Percentiles rank a stretch among this genome's conserved stretches.
Evolutionary conservation across 805 yeast species (phyloP).

Genomic region (Saturnispora quitensis): DNA sequence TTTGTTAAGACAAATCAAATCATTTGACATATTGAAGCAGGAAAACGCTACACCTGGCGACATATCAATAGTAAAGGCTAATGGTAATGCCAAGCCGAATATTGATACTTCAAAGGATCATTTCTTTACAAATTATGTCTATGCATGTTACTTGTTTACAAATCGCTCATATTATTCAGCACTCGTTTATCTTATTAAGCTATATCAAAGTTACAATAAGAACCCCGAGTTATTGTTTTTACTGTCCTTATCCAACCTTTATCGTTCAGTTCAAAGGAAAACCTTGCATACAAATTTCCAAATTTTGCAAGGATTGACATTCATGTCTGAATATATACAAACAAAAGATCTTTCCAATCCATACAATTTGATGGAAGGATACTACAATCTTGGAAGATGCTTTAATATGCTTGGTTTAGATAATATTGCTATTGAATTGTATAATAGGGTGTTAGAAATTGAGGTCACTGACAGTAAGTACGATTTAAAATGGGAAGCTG

Average conservation of each 20-base stretch:
- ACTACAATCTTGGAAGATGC: conserved; percentile 74
- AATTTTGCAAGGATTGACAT: conserved; percentile 78
- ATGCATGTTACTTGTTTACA: conserved; percentile 71
- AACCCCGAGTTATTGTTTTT: conserved; percentile 76
- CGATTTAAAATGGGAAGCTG: conserved; percentile 68
- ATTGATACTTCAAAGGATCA: conserved; percentile 46
- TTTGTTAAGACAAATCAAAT: conserved; percentile 81
- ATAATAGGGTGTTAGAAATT: conserved; percentile 51
- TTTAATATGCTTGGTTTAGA: conserved; percentile 78
- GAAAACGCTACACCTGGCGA: conserved; percentile 13
- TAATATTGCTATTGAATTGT: conserved; percentile 63
- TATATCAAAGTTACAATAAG: conserved; percentile 53
- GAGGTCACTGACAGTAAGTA: conserved; percentile 34
- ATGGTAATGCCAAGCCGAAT: conserved; percentile 43
- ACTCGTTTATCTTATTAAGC: conserved; percentile 64
- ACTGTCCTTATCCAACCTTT: conserved; percentile 73
- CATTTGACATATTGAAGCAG: conserved; percentile 62
- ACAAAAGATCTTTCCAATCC: conserved; percentile 27
- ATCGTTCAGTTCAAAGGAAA: conserved; percentile 85
- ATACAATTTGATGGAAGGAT: conserved; percentile 63
- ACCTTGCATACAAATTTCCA: conserved; percentile 82
- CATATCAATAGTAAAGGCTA: conserved; percentile 71
- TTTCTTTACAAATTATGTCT: conserved; percentile 52
- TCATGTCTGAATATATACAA: conserved; percentile 60
- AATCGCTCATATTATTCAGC: conserved; percentile 80